Evolutionary conservation across 805 yeast species (phyloP).

Genomic region (Monosporozyma servazzii): DNA sequence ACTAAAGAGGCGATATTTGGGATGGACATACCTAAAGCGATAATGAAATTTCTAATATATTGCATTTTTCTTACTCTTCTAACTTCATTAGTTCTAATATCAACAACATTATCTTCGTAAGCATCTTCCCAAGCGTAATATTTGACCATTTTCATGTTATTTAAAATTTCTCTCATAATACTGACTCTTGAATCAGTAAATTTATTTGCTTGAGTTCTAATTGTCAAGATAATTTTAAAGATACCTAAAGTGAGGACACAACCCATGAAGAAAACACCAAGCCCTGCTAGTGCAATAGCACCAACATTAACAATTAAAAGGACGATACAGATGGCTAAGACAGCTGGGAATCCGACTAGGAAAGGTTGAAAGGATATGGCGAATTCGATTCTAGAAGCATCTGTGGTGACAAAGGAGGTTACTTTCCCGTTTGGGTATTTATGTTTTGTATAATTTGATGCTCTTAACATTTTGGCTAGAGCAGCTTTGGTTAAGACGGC

Average conservation of each 20-base stretch:
- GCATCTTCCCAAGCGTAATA: constrained; percentile 89
- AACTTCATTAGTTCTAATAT: constrained; percentile 56
- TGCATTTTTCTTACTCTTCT: constrained; percentile 52
- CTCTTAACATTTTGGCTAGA: constrained; percentile 54
- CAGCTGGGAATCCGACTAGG: constrained; percentile 52
- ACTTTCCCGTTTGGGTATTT: constrained; percentile 59
- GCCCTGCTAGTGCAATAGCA: constrained; percentile 61
- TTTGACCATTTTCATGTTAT: constrained; percentile 73
- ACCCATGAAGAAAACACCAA: constrained; percentile 43
- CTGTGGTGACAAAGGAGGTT: constrained; percentile 74
- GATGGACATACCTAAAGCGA: constrained; percentile 57
- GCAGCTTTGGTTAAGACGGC: constrained; percentile 64
- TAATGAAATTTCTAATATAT: constrained; percentile 49
- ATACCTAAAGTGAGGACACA: constrained; percentile 34
- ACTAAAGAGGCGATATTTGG: constrained; percentile 68
- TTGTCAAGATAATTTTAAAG: constrained; percentile 43
- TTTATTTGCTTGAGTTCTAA: constrained; percentile 48
- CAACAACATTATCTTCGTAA: constrained; percentile 47
- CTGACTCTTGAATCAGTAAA: constrained; percentile 72
- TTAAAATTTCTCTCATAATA: constrained; percentile 67
- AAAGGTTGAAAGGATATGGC: constrained; percentile 64
- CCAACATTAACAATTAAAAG: constrained; percentile 63
- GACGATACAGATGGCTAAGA: constrained; percentile 53
- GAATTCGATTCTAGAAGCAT: constrained; percentile 69
- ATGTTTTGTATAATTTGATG: constrained; percentile 49